Conservation (phyloP, 179 eudicot species). For the Silene noctiflora region DNA sequence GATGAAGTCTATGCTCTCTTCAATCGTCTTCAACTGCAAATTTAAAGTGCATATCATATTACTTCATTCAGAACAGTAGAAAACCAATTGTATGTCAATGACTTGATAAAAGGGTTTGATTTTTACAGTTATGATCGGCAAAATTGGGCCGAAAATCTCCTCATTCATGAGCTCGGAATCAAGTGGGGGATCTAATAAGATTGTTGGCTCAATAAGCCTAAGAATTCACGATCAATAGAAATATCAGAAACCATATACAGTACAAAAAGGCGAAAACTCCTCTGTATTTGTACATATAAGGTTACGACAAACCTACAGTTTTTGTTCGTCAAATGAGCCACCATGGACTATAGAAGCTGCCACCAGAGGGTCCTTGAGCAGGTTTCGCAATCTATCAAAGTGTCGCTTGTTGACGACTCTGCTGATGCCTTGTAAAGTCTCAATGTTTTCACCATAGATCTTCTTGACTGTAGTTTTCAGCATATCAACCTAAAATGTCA, state of each 20-base stretch:
- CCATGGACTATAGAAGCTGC: conserved; percentile 61
- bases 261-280: neutral
- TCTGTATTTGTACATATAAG: neutral
- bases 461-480: conserved; percentile 43
- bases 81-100: neutral
- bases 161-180: conserved; percentile 85
- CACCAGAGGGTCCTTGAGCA: conserved; percentile 41
- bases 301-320: conserved; percentile 29
- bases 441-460: conserved; percentile 52
- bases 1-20: conserved; percentile 80
- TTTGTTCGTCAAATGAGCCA: conserved; percentile 54
- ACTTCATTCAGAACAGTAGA: neutral
- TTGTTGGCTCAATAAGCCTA: conserved; percentile 87
- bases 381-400: conserved; percentile 54
- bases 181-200: conserved; percentile 81
- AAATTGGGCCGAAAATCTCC: conserved; percentile 93
- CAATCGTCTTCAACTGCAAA: conserved; percentile 57
- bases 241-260: neutral
- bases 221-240: neutral
- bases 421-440: conserved; percentile 42
- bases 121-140: conserved; percentile 83
- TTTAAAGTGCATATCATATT: neutral
- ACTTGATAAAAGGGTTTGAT: neutral
- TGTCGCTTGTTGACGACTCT: conserved; percentile 69
- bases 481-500: conserved; percentile 48